phyloP scores from a whole-genome alignment of 2,329 filamentous ascomycete genomes.

The Aspergillus neoniger region DNA sequence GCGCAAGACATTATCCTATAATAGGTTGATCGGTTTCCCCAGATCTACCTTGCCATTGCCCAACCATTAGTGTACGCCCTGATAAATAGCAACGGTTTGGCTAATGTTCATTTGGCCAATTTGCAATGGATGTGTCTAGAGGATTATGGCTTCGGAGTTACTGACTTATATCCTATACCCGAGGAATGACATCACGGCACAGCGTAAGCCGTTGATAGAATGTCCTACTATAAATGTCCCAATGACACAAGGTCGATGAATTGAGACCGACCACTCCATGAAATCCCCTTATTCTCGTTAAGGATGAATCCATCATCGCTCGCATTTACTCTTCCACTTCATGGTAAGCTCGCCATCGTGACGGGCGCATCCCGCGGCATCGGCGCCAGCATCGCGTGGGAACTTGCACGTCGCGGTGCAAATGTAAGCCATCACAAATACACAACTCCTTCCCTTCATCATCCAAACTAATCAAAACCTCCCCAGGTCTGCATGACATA shows the following conservation, averaged over 20 bases:
- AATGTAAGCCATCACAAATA: background rate
- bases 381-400: background rate
- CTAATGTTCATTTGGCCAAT: background rate
- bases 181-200: background rate
- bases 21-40: too few relatives aligned
- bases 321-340: background rate
- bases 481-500: slow-evolving; percentile 12
- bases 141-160: background rate
- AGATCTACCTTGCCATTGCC: background rate
- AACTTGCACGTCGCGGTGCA: slow-evolving; percentile 6
- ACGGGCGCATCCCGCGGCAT: slow-evolving; percentile 12
- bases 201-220: background rate
- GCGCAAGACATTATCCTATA: too few relatives aligned
- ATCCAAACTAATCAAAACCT: too few relatives aligned
- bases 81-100: background rate
- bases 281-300: too few relatives aligned
- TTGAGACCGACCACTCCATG: background rate
- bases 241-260: background rate
- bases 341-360: slow-evolving; percentile 9
- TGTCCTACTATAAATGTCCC: background rate
- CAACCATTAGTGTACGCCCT: background rate
- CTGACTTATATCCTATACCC: background rate
- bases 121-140: background rate
- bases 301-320: background rate
- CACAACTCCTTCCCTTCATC: background rate